Evolutionary conservation across 176 grass and related monocot genomes (phyloP).

Genomic region (Oryza brachyantha): DNA sequence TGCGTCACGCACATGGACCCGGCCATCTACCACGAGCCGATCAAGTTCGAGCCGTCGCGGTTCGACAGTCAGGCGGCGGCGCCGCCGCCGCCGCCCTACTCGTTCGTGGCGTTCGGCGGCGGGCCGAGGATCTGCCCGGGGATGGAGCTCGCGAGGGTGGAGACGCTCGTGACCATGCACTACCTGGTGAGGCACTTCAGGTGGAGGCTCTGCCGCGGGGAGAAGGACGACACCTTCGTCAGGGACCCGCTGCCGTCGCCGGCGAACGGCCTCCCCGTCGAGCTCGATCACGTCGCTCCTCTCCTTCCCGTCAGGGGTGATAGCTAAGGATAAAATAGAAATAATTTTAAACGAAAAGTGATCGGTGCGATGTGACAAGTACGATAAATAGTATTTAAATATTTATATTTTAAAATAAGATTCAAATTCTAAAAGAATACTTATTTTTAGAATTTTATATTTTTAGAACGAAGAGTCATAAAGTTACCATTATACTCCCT

Average conservation of each 20-base stretch:
- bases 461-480: too few relatives aligned
- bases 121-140: conserved; percentile 39
- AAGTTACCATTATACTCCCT: too few relatives aligned
- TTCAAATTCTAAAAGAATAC: too few relatives aligned
- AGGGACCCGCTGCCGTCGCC: conserved; percentile 49
- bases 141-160: conserved; percentile 42
- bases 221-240: conserved; percentile 28
- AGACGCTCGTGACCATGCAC: conserved; percentile 52
- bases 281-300: conserved; percentile 6
- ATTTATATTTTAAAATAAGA: too few relatives aligned
- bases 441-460: too few relatives aligned
- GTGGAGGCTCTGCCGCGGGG: conserved; percentile 33
- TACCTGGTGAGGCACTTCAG: conserved; percentile 32
- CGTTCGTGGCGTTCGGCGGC: conserved; percentile 50
- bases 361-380: too few relatives aligned
- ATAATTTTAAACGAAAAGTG: too few relatives aligned
- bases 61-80: not conserved
- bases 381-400: too few relatives aligned
- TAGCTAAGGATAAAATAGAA: too few relatives aligned
- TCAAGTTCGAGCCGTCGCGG: too few relatives aligned
- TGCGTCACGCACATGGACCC: not conserved
- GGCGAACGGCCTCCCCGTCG: conserved; percentile 29
- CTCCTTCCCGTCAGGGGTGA: too few relatives aligned
- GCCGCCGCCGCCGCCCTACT: conserved; percentile 25
- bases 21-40: not conserved